These are phyloP conservation scores for Populus deltoides DNA, from an alignment of 345 rosid genomes.

Conservation along the genomic window DNA sequence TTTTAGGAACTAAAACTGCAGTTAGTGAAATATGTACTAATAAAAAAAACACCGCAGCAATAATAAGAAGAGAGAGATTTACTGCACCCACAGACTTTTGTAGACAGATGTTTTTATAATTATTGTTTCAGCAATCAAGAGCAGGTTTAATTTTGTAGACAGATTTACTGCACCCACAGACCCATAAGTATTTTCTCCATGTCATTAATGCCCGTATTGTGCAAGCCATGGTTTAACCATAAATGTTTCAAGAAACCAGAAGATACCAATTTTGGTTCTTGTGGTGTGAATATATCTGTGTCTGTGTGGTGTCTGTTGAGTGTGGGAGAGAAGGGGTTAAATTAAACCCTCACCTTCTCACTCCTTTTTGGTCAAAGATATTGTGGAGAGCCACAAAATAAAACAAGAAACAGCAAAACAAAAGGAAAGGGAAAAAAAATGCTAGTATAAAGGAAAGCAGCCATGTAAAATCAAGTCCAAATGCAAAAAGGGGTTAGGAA, in stretches of 20 bases:
- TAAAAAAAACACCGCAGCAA: background rate
- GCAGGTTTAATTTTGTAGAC: too few relatives aligned
- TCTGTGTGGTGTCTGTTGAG: background rate
- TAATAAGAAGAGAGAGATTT: background rate
- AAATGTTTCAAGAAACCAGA: conserved; percentile 19
- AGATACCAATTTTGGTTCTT: conserved; percentile 19
- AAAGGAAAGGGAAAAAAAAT: background rate
- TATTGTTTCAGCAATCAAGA: background rate
- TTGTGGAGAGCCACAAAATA: background rate
- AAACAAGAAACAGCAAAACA: background rate
- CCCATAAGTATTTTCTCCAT: conserved; percentile 20
- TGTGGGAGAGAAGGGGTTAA: background rate
- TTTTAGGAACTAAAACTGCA: background rate
- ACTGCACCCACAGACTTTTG: background rate
- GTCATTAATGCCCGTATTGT: conserved; percentile 30
- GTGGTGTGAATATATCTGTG: background rate
- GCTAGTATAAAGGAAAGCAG: background rate
- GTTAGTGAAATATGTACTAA: background rate
- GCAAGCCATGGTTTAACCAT: conserved; percentile 29
- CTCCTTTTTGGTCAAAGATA: background rate
- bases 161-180: too few relatives aligned
- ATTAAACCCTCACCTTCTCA: background rate
- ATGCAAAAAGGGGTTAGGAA: conserved; percentile 47
- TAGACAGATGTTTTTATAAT: background rate
- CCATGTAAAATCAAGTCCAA: conserved; percentile 38